These are phyloP conservation scores for Brachypodium distachyon DNA, from an alignment of 202 grass and related monocot genomes.

Conservation along the genomic window DNA sequence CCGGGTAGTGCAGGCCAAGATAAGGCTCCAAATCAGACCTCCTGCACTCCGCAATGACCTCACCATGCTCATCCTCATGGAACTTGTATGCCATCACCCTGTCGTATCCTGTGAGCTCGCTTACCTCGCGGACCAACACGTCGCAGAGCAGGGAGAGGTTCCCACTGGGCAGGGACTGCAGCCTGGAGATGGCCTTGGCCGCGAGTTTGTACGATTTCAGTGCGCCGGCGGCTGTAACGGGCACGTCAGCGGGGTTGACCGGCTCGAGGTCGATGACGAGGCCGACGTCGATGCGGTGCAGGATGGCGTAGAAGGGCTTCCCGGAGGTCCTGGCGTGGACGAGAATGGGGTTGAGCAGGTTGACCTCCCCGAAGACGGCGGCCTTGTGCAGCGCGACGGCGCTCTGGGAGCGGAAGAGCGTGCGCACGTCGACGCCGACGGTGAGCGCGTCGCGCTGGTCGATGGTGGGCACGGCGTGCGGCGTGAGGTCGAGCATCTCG, in stretches of 20 bases:
- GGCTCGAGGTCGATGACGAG: constrained; percentile 86
- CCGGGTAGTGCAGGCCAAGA: constrained; percentile 92
- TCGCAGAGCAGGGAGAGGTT: constrained; percentile 89
- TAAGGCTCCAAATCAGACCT: constrained; percentile 84
- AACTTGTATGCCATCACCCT: constrained; percentile 98
- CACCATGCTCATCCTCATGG: constrained; percentile 93
- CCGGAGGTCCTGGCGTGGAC: constrained; percentile 82
- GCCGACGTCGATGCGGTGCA: constrained; percentile 75
- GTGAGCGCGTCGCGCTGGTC: constrained; percentile 62
- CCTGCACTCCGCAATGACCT: constrained; percentile 85
- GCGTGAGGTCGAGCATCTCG: constrained; percentile 94
- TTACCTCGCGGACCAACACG: constrained; percentile 81
- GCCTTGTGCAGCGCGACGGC: constrained; percentile 79
- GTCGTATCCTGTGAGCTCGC: constrained; percentile 82
- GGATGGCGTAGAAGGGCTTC: constrained; percentile 93
- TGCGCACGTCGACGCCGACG: constrained; percentile 55
- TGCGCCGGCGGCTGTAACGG: constrained; percentile 64
- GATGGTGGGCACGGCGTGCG: constrained; percentile 87
- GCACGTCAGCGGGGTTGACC: constrained; percentile 75
- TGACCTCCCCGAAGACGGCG: constrained; percentile 65
- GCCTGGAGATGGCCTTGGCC: constrained; percentile 86
- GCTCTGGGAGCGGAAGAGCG: constrained; percentile 67
- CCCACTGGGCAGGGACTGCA: constrained; percentile 83
- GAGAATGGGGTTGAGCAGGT: constrained; percentile 83
- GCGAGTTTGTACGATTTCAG: constrained; percentile 93